phyloP scores from a whole-genome alignment of 305 asterid genomes.

The Plantago coronopus region DNA sequence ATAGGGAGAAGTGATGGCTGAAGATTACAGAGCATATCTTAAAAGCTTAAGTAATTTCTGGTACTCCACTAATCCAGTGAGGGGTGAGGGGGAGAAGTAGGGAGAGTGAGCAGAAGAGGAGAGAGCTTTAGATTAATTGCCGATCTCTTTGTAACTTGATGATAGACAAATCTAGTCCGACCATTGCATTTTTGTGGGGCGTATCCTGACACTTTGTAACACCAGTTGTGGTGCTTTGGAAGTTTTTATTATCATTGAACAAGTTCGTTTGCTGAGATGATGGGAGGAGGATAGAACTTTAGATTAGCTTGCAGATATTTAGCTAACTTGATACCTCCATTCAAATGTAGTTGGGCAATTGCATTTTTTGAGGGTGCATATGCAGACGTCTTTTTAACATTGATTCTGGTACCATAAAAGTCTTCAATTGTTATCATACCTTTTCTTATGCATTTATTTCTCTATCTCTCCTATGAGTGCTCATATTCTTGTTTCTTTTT shows the following conservation, averaged over 20 bases:
- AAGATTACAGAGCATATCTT: too few species aligned
- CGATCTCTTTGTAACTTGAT: background rate
- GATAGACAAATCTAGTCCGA: background rate
- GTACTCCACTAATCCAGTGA: too few species aligned
- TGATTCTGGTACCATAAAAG: background rate
- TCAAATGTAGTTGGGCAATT: conserved; percentile 4
- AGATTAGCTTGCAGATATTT: background rate
- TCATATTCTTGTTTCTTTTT: conserved; percentile 19
- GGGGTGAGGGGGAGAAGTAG: too few species aligned
- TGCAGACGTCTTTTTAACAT: background rate
- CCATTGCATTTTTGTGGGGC: background rate
- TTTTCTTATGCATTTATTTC: conserved; percentile 4
- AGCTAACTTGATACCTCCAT: background rate
- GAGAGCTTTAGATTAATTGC: background rate
- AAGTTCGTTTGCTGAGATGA: background rate
- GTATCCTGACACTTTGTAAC: background rate
- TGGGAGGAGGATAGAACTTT: background rate
- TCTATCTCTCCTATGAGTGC: background rate
- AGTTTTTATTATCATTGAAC: background rate
- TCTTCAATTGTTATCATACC: background rate
- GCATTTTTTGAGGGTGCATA: conserved; percentile 9
- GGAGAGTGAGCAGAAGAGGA: background rate
- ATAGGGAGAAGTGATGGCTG: background rate
- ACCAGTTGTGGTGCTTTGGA: background rate
- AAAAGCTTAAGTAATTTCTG: too few species aligned